Percentiles rank a stretch among this genome's conserved stretches.
Evolutionary conservation across 352 stramenopile species (phyloP).

Genomic region (Phytopythium cucurbitacearum): DNA sequence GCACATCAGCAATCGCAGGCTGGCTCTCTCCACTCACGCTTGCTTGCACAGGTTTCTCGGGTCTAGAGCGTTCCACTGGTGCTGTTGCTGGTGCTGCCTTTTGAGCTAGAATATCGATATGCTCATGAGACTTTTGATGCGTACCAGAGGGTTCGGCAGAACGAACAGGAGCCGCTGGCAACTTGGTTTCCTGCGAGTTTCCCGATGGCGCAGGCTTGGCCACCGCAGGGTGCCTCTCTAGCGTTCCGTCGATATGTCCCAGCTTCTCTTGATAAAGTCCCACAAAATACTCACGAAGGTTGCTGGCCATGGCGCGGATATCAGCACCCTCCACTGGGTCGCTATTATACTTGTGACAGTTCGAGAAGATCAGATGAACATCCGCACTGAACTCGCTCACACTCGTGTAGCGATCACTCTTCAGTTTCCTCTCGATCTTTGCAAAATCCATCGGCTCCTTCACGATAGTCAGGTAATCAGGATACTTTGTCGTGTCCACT

Average conservation of each 20-base stretch:
- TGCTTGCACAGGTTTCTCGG: too few relatives aligned
- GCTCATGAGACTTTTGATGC: too few relatives aligned
- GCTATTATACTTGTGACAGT: slow-evolving; percentile 89
- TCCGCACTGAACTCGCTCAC: slow-evolving; percentile 81
- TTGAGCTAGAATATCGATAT: too few relatives aligned
- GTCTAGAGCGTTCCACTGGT: neutral
- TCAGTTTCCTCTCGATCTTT: slow-evolving; percentile 87
- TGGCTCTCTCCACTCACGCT: too few relatives aligned
- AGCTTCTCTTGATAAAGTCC: slow-evolving; percentile 72
- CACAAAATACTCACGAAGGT: slow-evolving; percentile 76
- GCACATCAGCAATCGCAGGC: too few relatives aligned
- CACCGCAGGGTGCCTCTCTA: slow-evolving; percentile 11
- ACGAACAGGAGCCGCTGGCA: slow-evolving; percentile 7
- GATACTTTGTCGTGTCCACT: slow-evolving; percentile 84
- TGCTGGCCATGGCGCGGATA: slow-evolving; percentile 84
- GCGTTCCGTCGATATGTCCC: slow-evolving; percentile 25
- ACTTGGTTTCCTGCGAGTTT: slow-evolving; percentile 6
- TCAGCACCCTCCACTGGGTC: slow-evolving; percentile 82
- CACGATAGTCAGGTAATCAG: slow-evolving; percentile 77
- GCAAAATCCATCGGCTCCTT: slow-evolving; percentile 85
- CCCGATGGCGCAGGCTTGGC: slow-evolving; percentile 5
- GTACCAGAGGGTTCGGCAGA: too few relatives aligned
- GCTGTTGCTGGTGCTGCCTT: slow-evolving; percentile 2
- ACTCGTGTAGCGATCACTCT: slow-evolving; percentile 71
- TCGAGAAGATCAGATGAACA: slow-evolving; percentile 86